Percentiles rank a stretch among this genome's conserved stretches.
These are phyloP conservation scores for Tetradesmus obliquus DNA, from an alignment of 139 green algal genomes.

Conservation along the genomic window DNA sequence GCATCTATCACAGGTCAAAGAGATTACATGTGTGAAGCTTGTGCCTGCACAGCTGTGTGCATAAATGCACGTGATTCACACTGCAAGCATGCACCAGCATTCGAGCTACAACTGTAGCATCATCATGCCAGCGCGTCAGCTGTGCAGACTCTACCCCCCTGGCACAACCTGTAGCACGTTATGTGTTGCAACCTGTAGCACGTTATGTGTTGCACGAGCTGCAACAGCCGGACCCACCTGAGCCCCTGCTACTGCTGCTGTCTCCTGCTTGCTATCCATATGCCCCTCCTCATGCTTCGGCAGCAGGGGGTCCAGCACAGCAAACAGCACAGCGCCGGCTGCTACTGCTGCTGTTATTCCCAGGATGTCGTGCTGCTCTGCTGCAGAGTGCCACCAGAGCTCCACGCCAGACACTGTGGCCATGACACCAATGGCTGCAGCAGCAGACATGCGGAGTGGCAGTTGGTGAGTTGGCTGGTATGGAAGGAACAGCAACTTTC, in stretches of 20 bases:
- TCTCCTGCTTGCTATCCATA: neutral
- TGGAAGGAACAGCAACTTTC: neutral
- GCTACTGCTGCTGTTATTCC: slow-evolving; percentile 20
- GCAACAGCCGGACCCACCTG: neutral
- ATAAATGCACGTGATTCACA: neutral
- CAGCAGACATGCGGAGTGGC: neutral
- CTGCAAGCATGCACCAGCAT: no score
- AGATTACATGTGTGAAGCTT: neutral
- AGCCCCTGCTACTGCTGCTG: neutral
- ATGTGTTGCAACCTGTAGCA: no score
- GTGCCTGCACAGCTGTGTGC: neutral
- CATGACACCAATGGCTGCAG: slow-evolving; percentile 32
- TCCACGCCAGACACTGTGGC: neutral
- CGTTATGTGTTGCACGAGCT: no score
- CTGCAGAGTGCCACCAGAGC: slow-evolving; percentile 28
- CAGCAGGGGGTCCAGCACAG: slow-evolving; percentile 14
- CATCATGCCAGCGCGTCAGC: no score
- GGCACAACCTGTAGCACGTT: no score
- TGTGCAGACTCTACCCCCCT: no score
- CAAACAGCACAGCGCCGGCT: neutral
- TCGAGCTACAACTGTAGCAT: no score
- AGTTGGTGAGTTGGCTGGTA: neutral
- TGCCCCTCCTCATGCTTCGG: neutral
- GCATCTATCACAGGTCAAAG: no score
- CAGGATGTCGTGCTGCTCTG: neutral